Base-by-base conservation (phyloP, 176 grass and related monocot genomes). In the Rhynchospora pubera region DNA sequence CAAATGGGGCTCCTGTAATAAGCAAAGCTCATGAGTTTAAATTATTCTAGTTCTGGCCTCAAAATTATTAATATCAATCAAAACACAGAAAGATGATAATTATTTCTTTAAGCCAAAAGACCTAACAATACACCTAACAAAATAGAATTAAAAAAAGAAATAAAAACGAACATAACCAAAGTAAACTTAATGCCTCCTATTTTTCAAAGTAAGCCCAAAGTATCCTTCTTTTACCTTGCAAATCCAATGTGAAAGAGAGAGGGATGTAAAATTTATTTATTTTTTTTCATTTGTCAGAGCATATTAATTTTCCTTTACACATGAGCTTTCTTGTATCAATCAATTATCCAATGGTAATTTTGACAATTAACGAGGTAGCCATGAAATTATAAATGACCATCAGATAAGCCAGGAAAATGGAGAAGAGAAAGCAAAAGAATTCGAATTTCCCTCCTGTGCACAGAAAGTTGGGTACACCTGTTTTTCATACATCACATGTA, bases 81-180 rank as follows among this genome's bases (percentile, higher is more conserved):
- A n/a, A n/a, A n/a, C n/a, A n/a, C n/a, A n/a, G n/a, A n/a, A n/a
- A 85, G 58, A 84, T 24, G 68, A 58, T 61, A 24, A 16, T 65
- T 65, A 16, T 65, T 81, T 39, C 51, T 51, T 45, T 65, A 44
- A 63, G 47, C n/a, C 47, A 21, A 14, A 50, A 50, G 53, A 74
- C 13, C 32, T 45, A 18, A n/a, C 2, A 43, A 7, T 68, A n/a
- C n/a, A 5, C 34, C 34, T 68, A 43, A 43, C 15, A 44, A 43
- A 32, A 76, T 52, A 7, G 8, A 55, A 76, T 2, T 14, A 48
- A 9, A 30, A 53, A 53, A 53, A 24, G 5, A n/a, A n/a, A n/a
- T n/a, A n/a, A 10, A 0, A n/a, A n/a, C n/a, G 21, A 76, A 55
- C n/a, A 5, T 53, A 51, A 53, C 71, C 45, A 5, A 47, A 76